Conservation (phyloP, 2,329 filamentous ascomycete species). For the Microascus cirrosus region DNA sequence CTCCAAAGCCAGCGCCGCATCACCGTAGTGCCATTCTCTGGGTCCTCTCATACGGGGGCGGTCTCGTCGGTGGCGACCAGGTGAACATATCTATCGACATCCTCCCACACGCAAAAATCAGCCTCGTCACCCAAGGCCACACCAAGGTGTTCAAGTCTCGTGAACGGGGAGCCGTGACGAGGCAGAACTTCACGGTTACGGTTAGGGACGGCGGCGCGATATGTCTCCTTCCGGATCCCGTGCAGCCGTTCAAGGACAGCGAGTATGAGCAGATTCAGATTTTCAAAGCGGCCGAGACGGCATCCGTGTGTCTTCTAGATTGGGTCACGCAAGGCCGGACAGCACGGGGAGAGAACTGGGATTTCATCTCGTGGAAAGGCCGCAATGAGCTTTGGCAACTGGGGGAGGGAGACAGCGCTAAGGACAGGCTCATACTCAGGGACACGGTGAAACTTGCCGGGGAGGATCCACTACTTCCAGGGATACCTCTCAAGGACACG, state of each 20-base stretch:
- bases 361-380: constrained; percentile 65
- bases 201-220: constrained; percentile 41
- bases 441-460: constrained; percentile 71
- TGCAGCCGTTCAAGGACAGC: constrained; percentile 79
- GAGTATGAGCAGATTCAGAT: constrained; percentile 76
- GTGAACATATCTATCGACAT: constrained; percentile 64
- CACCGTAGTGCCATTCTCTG: constrained; percentile 70
- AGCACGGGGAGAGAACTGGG: constrained; percentile 84
- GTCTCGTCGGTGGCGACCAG: constrained; percentile 77
- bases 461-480: constrained; percentile 26
- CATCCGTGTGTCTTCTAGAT: constrained; percentile 71
- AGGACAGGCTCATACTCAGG: constrained; percentile 60
- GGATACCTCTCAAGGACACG: constrained; percentile 38
- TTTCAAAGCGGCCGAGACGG: constrained; percentile 49
- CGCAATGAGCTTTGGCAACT: constrained; percentile 75
- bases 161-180: constrained; percentile 40
- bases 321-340: constrained; percentile 87
- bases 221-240: constrained; percentile 75
- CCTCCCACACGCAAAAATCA: constrained; percentile 52
- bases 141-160: constrained; percentile 91
- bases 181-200: constrained; percentile 41
- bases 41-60: constrained; percentile 87
- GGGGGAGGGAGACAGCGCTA: constrained; percentile 18
- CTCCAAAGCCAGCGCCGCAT: constrained; percentile 55
- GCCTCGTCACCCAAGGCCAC: constrained; percentile 62